Evolutionary conservation across 805 yeast genomes (phyloP).

Genomic region (Ogataea naganishii): DNA sequence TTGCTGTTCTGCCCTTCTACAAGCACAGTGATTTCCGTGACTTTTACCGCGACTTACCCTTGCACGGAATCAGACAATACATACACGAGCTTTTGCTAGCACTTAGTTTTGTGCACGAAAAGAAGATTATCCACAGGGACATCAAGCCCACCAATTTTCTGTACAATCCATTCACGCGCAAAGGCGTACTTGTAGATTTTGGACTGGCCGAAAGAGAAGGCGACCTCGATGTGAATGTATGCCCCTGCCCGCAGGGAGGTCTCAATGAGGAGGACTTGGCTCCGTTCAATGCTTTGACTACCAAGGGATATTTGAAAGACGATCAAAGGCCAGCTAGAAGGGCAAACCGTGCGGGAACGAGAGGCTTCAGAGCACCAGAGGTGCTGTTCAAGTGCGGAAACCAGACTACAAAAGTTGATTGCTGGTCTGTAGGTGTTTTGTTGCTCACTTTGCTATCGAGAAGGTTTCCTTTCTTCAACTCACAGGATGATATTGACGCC

Average conservation of each 20-base stretch:
- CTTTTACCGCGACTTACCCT: slow-evolving; percentile 72
- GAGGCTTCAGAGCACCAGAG: slow-evolving; percentile 94
- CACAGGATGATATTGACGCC: slow-evolving; percentile 91
- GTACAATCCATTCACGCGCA: slow-evolving; percentile 54
- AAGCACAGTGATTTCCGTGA: slow-evolving; percentile 86
- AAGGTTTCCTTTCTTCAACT: slow-evolving; percentile 88
- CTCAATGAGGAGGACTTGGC: slow-evolving; percentile 19
- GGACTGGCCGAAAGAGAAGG: slow-evolving; percentile 73
- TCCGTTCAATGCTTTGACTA: slow-evolving; percentile 27
- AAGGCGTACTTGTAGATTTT: slow-evolving; percentile 85
- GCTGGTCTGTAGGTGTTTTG: slow-evolving; percentile 92
- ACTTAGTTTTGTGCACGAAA: slow-evolving; percentile 64
- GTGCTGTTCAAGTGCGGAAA: slow-evolving; percentile 80
- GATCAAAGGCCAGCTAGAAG: slow-evolving; percentile 84
- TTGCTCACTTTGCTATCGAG: slow-evolving; percentile 68
- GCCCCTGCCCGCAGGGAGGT: slow-evolving; percentile 50
- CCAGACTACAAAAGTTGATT: slow-evolving; percentile 74
- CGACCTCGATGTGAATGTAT: slow-evolving; percentile 25
- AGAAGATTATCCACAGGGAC: slow-evolving; percentile 86
- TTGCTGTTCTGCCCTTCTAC: slow-evolving; percentile 87
- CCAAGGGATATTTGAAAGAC: slow-evolving; percentile 72
- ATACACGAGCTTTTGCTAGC: slow-evolving; percentile 74
- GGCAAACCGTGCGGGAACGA: slow-evolving; percentile 94
- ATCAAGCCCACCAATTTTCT: slow-evolving; percentile 72
- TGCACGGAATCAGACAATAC: slow-evolving; percentile 73